These are phyloP conservation scores for Blastomyces emzantsi DNA, from an alignment of 2,329 filamentous ascomycete genomes.

Conservation along the genomic window DNA sequence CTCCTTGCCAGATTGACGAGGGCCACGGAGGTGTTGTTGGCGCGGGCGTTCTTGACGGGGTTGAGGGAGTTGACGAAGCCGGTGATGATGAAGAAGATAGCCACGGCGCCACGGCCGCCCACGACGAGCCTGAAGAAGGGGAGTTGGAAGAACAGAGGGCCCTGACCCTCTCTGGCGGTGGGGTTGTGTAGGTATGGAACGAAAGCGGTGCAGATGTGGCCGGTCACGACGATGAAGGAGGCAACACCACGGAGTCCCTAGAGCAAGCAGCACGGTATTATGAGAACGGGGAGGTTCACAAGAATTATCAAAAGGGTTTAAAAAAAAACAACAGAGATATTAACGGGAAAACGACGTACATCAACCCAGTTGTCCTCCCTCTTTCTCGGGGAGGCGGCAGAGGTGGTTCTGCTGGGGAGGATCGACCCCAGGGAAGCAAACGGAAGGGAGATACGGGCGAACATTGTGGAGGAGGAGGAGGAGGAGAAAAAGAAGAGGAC, in stretches of 20 bases:
- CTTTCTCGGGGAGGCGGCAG: conserved; percentile 13
- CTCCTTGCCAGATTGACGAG: conserved; percentile 20
- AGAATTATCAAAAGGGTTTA: not conserved
- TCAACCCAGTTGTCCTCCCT: conserved; percentile 22
- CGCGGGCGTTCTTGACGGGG: conserved; percentile 20
- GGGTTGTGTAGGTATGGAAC: conserved; percentile 35
- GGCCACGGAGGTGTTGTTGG: conserved; percentile 18
- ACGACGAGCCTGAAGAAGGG: conserved; percentile 23
- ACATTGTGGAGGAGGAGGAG: not conserved
- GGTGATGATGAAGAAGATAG: conserved; percentile 26
- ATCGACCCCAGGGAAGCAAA: not conserved
- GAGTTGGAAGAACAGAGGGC: conserved; percentile 20
- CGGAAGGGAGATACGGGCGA: not conserved
- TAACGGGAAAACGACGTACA: conserved; percentile 11
- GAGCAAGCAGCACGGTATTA: too few relatives aligned
- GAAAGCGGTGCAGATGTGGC: conserved; percentile 36
- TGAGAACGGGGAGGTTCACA: too few relatives aligned
- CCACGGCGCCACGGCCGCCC: conserved; percentile 21
- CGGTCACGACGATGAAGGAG: conserved; percentile 36
- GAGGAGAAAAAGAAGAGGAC: too few relatives aligned
- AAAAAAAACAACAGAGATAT: too few relatives aligned
- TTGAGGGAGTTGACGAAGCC: conserved; percentile 26
- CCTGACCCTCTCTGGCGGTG: conserved; percentile 18
- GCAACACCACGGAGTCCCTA: conserved; percentile 37
- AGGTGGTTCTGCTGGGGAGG: not conserved